Evolutionary conservation across 345 rosid species (phyloP), one percentile per base, ranked within the genome.

Genomic region (Moricandia moricandioides): DNA sequence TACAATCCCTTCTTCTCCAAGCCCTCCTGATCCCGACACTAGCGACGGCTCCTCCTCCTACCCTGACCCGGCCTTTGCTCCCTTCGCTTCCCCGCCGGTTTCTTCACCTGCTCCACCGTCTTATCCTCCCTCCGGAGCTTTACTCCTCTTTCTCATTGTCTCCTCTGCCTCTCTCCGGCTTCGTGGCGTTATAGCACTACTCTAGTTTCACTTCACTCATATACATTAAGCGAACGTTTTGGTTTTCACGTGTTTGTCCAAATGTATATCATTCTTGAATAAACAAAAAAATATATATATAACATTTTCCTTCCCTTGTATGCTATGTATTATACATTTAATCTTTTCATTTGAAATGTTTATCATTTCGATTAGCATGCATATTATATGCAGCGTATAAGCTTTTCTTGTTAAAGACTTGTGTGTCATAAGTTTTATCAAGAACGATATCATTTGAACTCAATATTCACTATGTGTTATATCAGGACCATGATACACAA

Each of bases 11-110:
- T 82, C 96, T 67, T 84, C 71, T 37, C 96, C 86, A 11, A 92
- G 96, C 84, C 94, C 97, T 3, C 96, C 98, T 10, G 86, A 92
- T 77, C 98, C 98, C 0, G 90, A 88, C 68, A 83, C 78, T 5
- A 82, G 56, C 49, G 30, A 67, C 21, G 87, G 52, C 43, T 18
- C 62, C 59, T 18, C 62, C 59, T 52, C 77, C 4, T 71, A 71
- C 6, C 87, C 89, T 43, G 92, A 52, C 34, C 82, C 89, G 8
- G 86, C 88, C 0, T 69, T 82, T 14, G 37, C 85, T 3, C 96
- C 98, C 8, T 76, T 77, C 0, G 81, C 76, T 30, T 73, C 91
- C 27, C 78, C 83, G 12, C 85, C 83, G 21, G 77, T 74, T 67
- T 82, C 91, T 31, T 81, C 85, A 65, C 67, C 83, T 14, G 62